phyloP scores from a whole-genome alignment of 2,329 filamentous ascomycete genomes.

The Cucurbitaria berberidis region DNA sequence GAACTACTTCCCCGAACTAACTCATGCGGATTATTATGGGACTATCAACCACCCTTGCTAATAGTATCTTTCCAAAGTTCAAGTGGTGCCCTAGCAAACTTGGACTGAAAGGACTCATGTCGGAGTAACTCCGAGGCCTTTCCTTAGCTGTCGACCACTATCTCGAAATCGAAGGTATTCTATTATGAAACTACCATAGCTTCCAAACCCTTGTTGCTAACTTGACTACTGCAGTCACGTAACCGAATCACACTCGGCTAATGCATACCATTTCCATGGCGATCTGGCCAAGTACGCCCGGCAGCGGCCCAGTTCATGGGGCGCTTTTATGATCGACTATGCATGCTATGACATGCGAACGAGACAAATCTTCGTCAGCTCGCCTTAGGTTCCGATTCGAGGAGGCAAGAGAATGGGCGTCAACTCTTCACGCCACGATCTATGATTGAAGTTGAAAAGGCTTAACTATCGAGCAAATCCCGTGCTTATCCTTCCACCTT shows the following conservation, averaged over 20 bases:
- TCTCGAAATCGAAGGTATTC: conserved; percentile 4
- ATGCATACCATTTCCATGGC: conserved; percentile 9
- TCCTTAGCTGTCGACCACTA: background rate
- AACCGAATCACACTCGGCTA: conserved; percentile 21
- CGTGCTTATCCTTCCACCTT: background rate
- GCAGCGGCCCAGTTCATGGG: conserved; percentile 6
- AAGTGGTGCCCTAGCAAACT: background rate
- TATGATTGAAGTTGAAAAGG: background rate
- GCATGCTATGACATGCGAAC: conserved; percentile 11
- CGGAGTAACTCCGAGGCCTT: background rate
- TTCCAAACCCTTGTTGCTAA: conserved; percentile 18
- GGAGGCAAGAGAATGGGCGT: background rate
- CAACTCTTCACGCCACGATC: background rate
- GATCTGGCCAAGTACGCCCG: conserved; percentile 4
- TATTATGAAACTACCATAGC: conserved; percentile 13
- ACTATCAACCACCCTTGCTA: background rate
- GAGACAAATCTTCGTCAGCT: background rate
- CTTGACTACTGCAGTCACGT: conserved; percentile 12
- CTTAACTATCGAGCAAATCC: too few relatives aligned
- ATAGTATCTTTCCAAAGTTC: background rate
- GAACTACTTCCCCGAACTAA: background rate
- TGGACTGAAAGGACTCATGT: background rate
- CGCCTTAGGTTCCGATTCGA: conserved; percentile 3
- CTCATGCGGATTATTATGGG: background rate
- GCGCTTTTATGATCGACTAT: conserved; percentile 13